Base-by-base conservation (phyloP, 768 basidiomycete species). In the Hebeloma cylindrosporum region DNA sequence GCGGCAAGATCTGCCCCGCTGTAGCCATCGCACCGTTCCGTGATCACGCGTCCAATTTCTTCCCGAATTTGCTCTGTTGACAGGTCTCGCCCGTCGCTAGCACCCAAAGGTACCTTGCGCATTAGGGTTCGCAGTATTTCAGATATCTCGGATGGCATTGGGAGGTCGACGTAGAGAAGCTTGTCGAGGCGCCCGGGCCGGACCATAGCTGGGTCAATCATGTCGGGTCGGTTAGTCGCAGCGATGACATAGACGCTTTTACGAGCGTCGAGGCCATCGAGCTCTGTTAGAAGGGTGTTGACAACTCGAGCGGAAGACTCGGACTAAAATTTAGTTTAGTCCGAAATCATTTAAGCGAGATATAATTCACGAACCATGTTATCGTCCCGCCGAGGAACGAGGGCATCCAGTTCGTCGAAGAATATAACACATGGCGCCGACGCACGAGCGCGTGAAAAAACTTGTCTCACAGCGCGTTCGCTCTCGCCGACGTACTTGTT, bases 401-500 rank as follows among this genome's bases (percentile, higher is more conserved):
- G 75, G 0, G 93, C 93, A 51, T 96, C 93, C 13, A 95, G 73
- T 64, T 96, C 93, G 57, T 96, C 93, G 59, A 95, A 96, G 69
- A 95, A 96, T 48, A 96, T 88, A 35, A 96, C 85, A 51, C 93
- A 96, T 1, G 95, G 95, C 2, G 91, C 83, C 0, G 93, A 96
- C 1, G 94, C 93, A 3, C 93, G 77, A 2, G 95, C 95, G 11
- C 95, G 79, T 0, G 90, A 85, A 65, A 99, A 99, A 0, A 97
- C 90, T 60, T 95, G 93, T 33, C 95, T 71, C 0, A 99, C 92
- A 0, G 95, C 95, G 18, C 91, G 72, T 62, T 98, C 95, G 61
- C 93, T 95, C 69, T 99, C 95, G 10, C 95, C 94, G 0, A 98
- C 94, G 56, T 98, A 98, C 91, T 99, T 99, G 71, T 99, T 99